Evolutionary conservation across 2,329 filamentous ascomycete species (phyloP).

Genomic region (Corinectria fuckeliana): DNA sequence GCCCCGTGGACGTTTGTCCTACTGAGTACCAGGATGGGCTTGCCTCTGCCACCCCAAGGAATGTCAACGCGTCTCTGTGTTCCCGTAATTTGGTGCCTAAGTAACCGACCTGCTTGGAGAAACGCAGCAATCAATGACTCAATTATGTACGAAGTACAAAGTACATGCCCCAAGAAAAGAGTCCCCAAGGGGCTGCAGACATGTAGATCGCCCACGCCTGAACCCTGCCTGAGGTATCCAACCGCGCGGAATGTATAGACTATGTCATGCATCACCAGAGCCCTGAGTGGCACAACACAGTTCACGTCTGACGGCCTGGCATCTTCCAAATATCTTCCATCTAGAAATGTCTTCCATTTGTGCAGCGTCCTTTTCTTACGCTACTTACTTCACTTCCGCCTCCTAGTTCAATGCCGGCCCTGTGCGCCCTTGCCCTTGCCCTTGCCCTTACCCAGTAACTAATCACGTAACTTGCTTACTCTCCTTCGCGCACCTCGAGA

Average conservation of each 20-base stretch:
- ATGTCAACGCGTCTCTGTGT: not conserved
- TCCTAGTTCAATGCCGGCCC: slow-evolving; percentile 1
- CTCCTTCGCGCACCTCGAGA: slow-evolving; percentile 45
- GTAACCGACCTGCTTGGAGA: no score
- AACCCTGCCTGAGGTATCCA: slow-evolving; percentile 7
- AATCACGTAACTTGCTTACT: slow-evolving; percentile 24
- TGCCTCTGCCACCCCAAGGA: not conserved
- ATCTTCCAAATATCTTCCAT: not conserved
- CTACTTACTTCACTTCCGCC: slow-evolving; percentile 1
- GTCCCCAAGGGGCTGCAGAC: slow-evolving; percentile 4
- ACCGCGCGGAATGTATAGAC: not conserved
- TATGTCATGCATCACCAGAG: slow-evolving; percentile 7
- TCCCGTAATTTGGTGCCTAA: not conserved
- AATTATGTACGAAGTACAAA: not conserved
- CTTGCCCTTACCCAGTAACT: no score
- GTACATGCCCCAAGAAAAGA: not conserved
- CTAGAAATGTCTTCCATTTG: not conserved
- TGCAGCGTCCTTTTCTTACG: slow-evolving; percentile 7
- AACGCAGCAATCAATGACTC: not conserved
- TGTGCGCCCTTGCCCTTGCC: slow-evolving; percentile 12
- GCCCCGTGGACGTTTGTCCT: not conserved
- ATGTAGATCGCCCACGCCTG: slow-evolving; percentile 18
- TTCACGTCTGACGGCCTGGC: not conserved
- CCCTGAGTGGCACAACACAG: no score
- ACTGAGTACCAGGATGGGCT: not conserved